Base-by-base conservation (phyloP, 2,329 filamentous ascomycete genomes). In the Cyanodermella asteris region DNA sequence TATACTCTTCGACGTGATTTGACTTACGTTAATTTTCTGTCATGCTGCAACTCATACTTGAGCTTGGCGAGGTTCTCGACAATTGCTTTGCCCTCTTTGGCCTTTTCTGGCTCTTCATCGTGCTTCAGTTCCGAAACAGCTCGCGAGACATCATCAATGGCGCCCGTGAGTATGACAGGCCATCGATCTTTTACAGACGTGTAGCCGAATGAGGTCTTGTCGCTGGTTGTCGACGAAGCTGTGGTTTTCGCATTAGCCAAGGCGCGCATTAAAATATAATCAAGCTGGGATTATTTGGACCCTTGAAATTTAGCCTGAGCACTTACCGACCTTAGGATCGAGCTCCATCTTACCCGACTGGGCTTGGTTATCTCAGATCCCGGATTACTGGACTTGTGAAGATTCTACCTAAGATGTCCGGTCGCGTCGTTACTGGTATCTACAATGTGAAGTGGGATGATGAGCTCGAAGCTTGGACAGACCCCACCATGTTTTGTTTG, bases 1-100 rank as follows among this genome's bases (percentile, higher is more conserved):
- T 7, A n/a, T 11, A 11, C 9, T n/a, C n/a, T n/a, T n/a, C n/a
- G n/a, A n/a, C n/a, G n/a, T n/a, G n/a, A n/a, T n/a, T n/a, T n/a
- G 29, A 41, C 64, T 34, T 58, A 84, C 76, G 63, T 72, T 38
- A 94, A 50, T 34, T 65, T 56, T 21, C 81, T 68, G 47, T 93
- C 71, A 44, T 97, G 87, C 45, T 91, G 77, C 22, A 94, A 55
- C 51, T 94, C 84, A 51, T 94, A 93, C 53, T 97, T 97, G 39
- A 97, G 60, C 35, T 61, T 64, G 5, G 72, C 73, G 8, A 97
- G 59, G 36, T 74, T 64, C 43, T 75, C 68, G 20, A 91, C 63
- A 31, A 97, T 81, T 38, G 56, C 59, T 56, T 93, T 93, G 40
- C 87, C 87, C 47, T 94, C 87, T 13, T 64, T 63, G 17, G 59